phyloP scores from a whole-genome alignment of 768 basidiomycete genomes.

The Leccinum barrowsii region DNA sequence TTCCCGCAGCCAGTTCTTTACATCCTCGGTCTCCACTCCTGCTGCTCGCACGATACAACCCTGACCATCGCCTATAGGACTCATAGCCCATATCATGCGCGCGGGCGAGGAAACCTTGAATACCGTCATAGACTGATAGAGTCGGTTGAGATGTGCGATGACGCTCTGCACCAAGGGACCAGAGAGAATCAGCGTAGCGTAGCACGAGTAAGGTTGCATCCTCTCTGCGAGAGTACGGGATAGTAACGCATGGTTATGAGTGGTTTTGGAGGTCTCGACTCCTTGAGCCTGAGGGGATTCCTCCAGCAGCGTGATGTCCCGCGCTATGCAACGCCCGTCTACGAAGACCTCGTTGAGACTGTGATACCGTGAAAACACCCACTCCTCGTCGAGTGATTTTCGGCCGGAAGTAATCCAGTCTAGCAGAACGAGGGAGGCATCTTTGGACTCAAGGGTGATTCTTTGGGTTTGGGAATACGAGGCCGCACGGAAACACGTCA shows the following conservation, averaged over 20 bases:
- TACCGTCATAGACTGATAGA: conserved; percentile 57
- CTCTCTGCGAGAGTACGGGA: conserved; percentile 52
- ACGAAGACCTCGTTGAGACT: conserved; percentile 82
- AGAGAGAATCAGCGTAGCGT: conserved; percentile 79
- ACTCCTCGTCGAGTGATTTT: conserved; percentile 78
- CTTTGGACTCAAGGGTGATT: conserved; percentile 54
- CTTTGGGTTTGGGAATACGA: conserved; percentile 82
- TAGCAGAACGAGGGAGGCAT: conserved; percentile 67
- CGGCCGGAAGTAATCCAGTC: conserved; percentile 95
- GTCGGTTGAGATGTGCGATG: conserved; percentile 43
- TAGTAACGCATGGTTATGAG: conserved; percentile 23
- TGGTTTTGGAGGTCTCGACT: conserved; percentile 5
- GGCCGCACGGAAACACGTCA: conserved; percentile 86
- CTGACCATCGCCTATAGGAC: conserved; percentile 44
- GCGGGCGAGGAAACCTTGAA: conserved; percentile 53
- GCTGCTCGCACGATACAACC: conserved; percentile 70
- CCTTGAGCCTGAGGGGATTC: conserved; percentile 22
- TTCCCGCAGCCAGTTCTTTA: conserved; percentile 64
- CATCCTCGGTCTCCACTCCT: conserved; percentile 71
- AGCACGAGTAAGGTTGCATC: conserved; percentile 83
- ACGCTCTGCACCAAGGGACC: conserved; percentile 59
- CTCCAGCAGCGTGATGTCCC: conserved; percentile 78
- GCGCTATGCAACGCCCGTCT: conserved; percentile 60
- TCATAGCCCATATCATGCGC: conserved; percentile 81
- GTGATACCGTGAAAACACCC: conserved; percentile 83